Percentiles rank a stretch among this genome's conserved stretches.
Evolutionary conservation across 306 rosid species (phyloP).

Genomic region (Inga leiocalycina): DNA sequence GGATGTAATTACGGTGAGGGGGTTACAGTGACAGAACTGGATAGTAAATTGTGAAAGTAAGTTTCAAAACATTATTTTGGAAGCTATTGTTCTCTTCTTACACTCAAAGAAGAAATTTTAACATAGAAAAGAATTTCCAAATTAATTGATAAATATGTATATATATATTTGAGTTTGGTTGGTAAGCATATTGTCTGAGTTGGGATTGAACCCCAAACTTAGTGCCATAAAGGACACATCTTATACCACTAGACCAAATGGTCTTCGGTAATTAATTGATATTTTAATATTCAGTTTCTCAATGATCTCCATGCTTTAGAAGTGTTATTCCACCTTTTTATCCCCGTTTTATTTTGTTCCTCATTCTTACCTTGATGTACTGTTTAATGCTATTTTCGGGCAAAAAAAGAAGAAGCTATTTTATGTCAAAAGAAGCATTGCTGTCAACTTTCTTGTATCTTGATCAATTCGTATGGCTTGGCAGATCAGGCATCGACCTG

Average conservation of each 20-base stretch:
- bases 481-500: conserved; percentile 78
- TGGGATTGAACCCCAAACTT: no score
- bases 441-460: conserved; percentile 59
- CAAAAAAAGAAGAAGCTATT: no score
- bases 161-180: no score
- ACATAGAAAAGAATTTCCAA: not conserved
- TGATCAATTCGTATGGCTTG: conserved; percentile 95
- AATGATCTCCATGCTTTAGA: conserved; percentile 60
- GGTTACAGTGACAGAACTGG: not conserved
- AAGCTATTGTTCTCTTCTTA: not conserved
- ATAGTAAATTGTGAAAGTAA: not conserved
- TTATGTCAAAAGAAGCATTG: conserved; percentile 51
- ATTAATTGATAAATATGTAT: not conserved
- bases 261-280: not conserved
- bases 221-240: no score
- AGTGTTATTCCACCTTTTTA: not conserved
- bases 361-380: not conserved
- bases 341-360: not conserved
- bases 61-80: not conserved
- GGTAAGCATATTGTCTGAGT: no score
- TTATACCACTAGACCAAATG: no score
- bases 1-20: no score
- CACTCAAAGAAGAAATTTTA: no score
- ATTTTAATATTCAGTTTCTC: conserved; percentile 67
- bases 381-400: conserved; percentile 33